Evolutionary conservation across 2,329 filamentous ascomycete genomes (phyloP).

Genomic region (Alternaria viburni): DNA sequence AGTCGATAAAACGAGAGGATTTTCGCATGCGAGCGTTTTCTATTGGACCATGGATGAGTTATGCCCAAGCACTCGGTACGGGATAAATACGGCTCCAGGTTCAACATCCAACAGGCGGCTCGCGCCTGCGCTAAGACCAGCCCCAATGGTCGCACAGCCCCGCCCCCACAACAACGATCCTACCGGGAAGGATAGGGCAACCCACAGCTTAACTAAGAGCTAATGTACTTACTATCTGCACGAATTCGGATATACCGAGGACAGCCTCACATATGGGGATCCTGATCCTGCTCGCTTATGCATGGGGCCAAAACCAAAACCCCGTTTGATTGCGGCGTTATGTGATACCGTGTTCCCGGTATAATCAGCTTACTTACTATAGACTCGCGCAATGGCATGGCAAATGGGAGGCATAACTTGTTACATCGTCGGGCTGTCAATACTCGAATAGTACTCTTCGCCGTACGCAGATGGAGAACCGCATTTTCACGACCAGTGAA

Average conservation of each 20-base stretch:
- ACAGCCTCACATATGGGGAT: not conserved
- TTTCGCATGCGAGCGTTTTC: not conserved
- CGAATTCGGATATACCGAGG: not conserved
- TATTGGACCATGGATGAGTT: not conserved
- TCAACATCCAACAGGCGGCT: not conserved
- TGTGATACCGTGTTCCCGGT: not conserved
- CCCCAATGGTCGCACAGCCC: not conserved
- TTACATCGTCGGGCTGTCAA: not conserved
- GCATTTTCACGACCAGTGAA: not conserved
- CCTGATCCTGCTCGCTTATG: not conserved
- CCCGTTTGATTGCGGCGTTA: not conserved
- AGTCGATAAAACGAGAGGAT: not conserved
- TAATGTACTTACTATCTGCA: not conserved
- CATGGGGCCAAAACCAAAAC: not conserved
- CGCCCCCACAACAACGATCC: not conserved
- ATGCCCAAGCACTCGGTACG: not conserved
- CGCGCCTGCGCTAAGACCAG: not conserved
- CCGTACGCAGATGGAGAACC: not conserved
- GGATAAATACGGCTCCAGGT: not conserved
- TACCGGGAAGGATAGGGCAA: not conserved
- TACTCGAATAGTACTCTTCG: not conserved
- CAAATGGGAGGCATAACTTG: not conserved
- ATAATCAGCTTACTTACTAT: not conserved
- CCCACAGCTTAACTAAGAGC: not conserved
- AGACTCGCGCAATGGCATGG: not conserved